Conservation (phyloP, 1,284 basidiomycete species). For the Boletellus sp. region DNA sequence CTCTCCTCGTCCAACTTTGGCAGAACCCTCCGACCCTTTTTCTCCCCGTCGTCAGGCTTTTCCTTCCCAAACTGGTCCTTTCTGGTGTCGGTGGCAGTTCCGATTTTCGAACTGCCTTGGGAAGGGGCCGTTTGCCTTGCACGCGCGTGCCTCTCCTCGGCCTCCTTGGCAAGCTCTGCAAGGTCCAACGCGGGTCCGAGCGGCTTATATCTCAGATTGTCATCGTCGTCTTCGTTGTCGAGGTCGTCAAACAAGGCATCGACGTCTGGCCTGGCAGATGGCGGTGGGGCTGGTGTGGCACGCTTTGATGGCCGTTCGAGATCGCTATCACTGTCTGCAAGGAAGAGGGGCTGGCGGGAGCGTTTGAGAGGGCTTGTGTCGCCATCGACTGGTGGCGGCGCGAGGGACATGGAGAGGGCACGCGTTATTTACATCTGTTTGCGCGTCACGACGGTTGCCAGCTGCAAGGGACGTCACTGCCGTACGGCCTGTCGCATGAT, state of each 20-base stretch:
- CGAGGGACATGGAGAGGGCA: constrained; percentile 32
- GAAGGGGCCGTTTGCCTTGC: constrained; percentile 32
- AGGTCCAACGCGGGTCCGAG: constrained; percentile 49
- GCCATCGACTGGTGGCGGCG: constrained; percentile 8
- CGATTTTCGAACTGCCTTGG: constrained; percentile 47
- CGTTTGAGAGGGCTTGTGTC: constrained; percentile 28
- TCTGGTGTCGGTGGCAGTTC: constrained; percentile 19
- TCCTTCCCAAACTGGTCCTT: constrained; percentile 19
- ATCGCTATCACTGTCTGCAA: constrained; percentile 47
- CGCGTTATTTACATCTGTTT: constrained; percentile 32
- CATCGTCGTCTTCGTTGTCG: constrained; percentile 41
- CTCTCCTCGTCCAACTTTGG: constrained; percentile 70
- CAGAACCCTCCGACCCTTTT: constrained; percentile 49
- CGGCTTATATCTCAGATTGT: constrained; percentile 36
- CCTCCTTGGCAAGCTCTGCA: constrained; percentile 49
- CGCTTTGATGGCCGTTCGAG: constrained; percentile 24
- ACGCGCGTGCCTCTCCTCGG: constrained; percentile 43
- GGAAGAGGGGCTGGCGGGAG: constrained; percentile 45
- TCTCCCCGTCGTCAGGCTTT: constrained; percentile 34
- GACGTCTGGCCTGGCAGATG: constrained; percentile 42
- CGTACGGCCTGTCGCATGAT: too few relatives aligned
- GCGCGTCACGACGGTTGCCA: constrained; percentile 2
- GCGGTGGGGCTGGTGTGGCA: constrained; percentile 17
- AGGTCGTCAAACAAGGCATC: constrained; percentile 63
- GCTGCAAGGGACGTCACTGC: too few relatives aligned